A percentile compares a stretch with the other conserved stretches of the same genome.
Evolutionary conservation across 2,329 filamentous ascomycete species (phyloP).

Genomic region (Zasmidium angulare): DNA sequence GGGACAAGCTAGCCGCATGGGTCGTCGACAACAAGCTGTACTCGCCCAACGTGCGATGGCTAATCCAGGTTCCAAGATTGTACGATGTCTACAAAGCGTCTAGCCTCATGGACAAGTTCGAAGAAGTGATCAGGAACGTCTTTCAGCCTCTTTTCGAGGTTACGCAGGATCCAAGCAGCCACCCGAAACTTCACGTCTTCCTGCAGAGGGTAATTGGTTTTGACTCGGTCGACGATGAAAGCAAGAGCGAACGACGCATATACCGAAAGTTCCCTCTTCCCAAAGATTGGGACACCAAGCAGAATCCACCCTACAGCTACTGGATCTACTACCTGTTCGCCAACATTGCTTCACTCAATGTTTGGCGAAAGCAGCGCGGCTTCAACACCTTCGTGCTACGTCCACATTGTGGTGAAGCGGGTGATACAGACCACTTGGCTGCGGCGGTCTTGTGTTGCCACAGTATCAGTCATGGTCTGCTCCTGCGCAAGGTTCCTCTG

Average conservation of each 20-base stretch:
- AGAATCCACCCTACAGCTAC: slow-evolving; percentile 98
- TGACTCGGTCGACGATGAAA: slow-evolving; percentile 97
- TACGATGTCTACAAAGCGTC: slow-evolving; percentile 95
- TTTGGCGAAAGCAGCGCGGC: slow-evolving; percentile 83
- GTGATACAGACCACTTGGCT: slow-evolving; percentile 93
- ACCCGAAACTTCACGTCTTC: slow-evolving; percentile 93
- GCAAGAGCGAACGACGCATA: slow-evolving; percentile 90
- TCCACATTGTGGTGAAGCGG: slow-evolving; percentile 94
- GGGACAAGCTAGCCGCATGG: slow-evolving; percentile 97
- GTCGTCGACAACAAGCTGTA: slow-evolving; percentile 97
- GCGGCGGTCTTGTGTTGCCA: slow-evolving; percentile 90
- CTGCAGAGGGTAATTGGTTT: slow-evolving; percentile 94
- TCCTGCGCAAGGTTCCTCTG: slow-evolving; percentile 89
- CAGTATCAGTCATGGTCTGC: slow-evolving; percentile 92
- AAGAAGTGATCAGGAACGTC: slow-evolving; percentile 85
- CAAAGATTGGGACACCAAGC: slow-evolving; percentile 81
- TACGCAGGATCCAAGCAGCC: slow-evolving; percentile 78
- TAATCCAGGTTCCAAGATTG: slow-evolving; percentile 90
- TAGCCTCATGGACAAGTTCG: slow-evolving; percentile 82
- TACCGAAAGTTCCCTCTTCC: slow-evolving; percentile 94
- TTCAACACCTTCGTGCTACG: slow-evolving; percentile 95
- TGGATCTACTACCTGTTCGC: slow-evolving; percentile 98
- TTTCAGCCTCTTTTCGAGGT: slow-evolving; percentile 95
- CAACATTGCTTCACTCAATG: slow-evolving; percentile 89
- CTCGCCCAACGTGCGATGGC: slow-evolving; percentile 95